A percentile compares a stretch with the other conserved stretches of the same genome.
Conservation (phyloP, 202 grass and related monocot genomes). For the Digitaria exilis region DNA sequence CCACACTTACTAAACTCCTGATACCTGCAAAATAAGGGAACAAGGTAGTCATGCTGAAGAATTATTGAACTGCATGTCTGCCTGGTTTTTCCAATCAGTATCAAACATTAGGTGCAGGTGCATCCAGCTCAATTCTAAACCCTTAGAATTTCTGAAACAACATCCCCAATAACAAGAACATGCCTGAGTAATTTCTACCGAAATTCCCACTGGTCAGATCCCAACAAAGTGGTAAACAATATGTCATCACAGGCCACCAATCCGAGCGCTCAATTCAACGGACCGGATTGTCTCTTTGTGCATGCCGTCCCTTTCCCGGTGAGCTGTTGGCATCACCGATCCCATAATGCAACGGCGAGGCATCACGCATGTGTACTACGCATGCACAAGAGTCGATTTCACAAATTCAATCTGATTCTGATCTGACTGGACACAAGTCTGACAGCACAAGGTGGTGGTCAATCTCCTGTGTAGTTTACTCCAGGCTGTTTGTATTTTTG, state of each 20-base stretch:
- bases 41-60: too few relatives aligned
- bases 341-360: neutral
- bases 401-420: neutral
- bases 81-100: too few relatives aligned
- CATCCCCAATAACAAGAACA: neutral
- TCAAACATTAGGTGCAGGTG: too few relatives aligned
- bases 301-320: slow-evolving; percentile 12
- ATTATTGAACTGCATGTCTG: too few relatives aligned
- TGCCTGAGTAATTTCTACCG: neutral
- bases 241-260: neutral
- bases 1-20: too few relatives aligned
- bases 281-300: slow-evolving; percentile 10
- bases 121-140: neutral
- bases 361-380: slow-evolving; percentile 14
- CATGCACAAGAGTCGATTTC: neutral
- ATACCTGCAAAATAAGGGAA: too few relatives aligned
- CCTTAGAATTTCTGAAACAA: neutral
- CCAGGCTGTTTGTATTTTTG: neutral
- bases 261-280: neutral
- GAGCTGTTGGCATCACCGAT: slow-evolving; percentile 32
- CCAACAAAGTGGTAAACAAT: neutral
- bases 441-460: neutral
- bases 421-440: neutral
- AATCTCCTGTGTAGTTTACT: neutral
- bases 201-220: neutral